phyloP scores from a whole-genome alignment of 371 early-diverging fungal genomes.

The Mortierella sp. region DNA sequence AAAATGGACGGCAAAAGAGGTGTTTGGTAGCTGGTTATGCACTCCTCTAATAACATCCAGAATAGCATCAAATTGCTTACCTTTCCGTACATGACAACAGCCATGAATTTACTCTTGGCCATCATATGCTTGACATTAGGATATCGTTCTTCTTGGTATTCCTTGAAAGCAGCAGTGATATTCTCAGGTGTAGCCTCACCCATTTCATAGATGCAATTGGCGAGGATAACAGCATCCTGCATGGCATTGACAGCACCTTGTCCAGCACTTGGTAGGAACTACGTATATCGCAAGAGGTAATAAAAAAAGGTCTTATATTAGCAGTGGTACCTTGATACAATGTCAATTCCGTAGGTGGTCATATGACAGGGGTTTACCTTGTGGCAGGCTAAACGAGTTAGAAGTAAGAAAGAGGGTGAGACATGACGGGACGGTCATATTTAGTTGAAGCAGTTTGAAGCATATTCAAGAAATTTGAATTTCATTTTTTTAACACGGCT shows the following conservation, averaged over 20 bases:
- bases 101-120: constrained; percentile 17
- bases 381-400: not conserved
- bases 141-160: constrained; percentile 11
- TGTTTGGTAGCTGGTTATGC: too few species aligned
- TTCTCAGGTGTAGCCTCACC: not conserved
- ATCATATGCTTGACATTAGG: not conserved
- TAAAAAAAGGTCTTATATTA: not conserved
- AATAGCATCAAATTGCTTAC: too few species aligned
- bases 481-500: not conserved
- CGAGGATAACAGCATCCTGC: constrained; percentile 26
- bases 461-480: too few species aligned
- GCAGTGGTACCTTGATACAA: not conserved
- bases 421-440: too few species aligned
- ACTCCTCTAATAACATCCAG: too few species aligned
- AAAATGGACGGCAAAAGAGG: not conserved
- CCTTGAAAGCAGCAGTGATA: constrained; percentile 9
- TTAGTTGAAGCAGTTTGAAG: not conserved
- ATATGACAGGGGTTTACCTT: constrained; percentile 6
- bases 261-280: constrained; percentile 8
- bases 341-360: not conserved
- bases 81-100: constrained; percentile 1
- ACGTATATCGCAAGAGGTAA: not conserved
- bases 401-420: too few species aligned
- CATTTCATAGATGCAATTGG: constrained; percentile 21
- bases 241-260: constrained; percentile 25